A percentile compares a stretch with the other conserved stretches of the same genome.
These are phyloP conservation scores for Microsporum ferrugineum DNA, from an alignment of 2,329 filamentous ascomycete species.

Conservation along the genomic window DNA sequence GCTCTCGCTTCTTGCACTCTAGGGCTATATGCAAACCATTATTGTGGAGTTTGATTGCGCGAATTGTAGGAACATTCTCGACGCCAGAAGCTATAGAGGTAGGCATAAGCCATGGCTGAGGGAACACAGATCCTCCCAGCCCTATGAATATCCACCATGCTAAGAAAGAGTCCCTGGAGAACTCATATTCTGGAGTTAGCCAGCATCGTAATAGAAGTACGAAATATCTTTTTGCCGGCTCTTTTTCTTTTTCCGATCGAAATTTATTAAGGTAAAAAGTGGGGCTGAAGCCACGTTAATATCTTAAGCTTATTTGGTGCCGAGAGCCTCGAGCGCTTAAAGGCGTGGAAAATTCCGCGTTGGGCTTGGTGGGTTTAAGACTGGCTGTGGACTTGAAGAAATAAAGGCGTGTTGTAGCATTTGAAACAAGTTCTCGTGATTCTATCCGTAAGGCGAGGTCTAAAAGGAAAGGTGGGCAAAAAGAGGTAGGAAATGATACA, in stretches of 20 bases:
- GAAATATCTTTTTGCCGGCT: too few species aligned
- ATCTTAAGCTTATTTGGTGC: not conserved
- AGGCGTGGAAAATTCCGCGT: not conserved
- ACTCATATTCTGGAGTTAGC: too few species aligned
- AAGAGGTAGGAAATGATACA: not conserved
- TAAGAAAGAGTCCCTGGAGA: too few species aligned
- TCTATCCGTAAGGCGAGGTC: not conserved
- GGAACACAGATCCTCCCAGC: too few species aligned
- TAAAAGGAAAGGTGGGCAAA: not conserved
- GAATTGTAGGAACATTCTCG: too few species aligned
- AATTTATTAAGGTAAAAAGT: not conserved
- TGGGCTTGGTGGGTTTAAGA: not conserved
- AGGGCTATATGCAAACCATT: too few species aligned
- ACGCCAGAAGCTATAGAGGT: too few species aligned
- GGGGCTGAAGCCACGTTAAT: not conserved
- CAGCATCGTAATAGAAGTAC: too few species aligned
- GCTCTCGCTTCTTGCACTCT: too few species aligned
- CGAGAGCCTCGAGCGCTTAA: not conserved
- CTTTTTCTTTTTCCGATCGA: not conserved
- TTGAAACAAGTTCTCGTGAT: not conserved
- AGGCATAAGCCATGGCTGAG: too few species aligned
- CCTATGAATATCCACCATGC: too few species aligned
- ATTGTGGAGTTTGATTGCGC: too few species aligned
- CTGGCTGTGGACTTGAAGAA: not conserved
- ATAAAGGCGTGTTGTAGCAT: not conserved